A percentile compares a stretch with the other conserved stretches of the same genome.
Conservation (phyloP, 306 rosid species). For the Gynostemma pentaphyllum region DNA sequence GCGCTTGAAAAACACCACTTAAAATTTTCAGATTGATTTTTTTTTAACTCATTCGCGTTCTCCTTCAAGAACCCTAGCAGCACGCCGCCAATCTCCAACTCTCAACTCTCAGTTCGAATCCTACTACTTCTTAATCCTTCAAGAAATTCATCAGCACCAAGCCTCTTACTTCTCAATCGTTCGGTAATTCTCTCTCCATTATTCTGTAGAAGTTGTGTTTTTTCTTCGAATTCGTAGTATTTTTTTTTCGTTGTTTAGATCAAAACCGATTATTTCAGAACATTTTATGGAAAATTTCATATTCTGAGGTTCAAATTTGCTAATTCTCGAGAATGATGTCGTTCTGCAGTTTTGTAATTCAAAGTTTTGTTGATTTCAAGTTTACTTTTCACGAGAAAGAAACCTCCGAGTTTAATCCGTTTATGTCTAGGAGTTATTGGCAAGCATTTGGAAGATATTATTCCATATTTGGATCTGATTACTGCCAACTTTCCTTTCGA, state of each 20-base stretch:
- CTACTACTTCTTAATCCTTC: constrained; percentile 22
- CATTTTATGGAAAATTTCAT: neutral
- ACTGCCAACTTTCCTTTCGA: constrained; percentile 53
- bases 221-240: neutral
- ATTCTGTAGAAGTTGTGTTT: neutral
- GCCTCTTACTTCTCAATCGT: neutral
- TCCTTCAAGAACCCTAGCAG: no score
- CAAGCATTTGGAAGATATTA: constrained; percentile 68
- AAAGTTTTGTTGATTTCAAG: constrained; percentile 27
- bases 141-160: constrained; percentile 20
- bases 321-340: neutral
- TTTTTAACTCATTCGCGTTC: no score
- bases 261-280: neutral
- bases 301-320: neutral
- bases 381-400: constrained; percentile 25
- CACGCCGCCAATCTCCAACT: no score
- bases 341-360: neutral
- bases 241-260: neutral
- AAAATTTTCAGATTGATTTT: no score
- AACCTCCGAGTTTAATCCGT: constrained; percentile 51
- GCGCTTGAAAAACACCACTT: no score
- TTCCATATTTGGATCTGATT: constrained; percentile 63
- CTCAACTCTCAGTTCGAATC: constrained; percentile 23
- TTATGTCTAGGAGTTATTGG: constrained; percentile 77
- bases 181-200: neutral